Evolutionary conservation across 768 basidiomycete species (phyloP).

Genomic region (Tephrocybe sp.): DNA sequence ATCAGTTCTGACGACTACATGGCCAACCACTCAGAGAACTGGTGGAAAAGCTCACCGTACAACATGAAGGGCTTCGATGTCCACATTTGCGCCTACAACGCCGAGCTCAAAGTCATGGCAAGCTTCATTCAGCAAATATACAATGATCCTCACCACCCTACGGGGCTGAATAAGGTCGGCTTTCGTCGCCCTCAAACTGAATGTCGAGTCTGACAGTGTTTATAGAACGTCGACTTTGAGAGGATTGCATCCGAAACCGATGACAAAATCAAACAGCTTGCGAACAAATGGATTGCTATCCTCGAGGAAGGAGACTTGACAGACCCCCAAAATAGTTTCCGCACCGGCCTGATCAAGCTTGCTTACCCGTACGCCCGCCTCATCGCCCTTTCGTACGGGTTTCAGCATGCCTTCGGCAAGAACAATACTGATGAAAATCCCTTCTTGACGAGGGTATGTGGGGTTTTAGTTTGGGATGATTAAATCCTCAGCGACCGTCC

Average conservation of each 20-base stretch:
- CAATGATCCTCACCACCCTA: conserved; percentile 72
- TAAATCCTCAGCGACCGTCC: not conserved
- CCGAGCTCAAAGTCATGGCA: conserved; percentile 66
- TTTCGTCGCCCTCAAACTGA: not conserved
- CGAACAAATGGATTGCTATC: conserved; percentile 55
- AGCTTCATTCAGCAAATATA: conserved; percentile 64
- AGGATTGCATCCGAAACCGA: conserved; percentile 64
- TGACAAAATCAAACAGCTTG: conserved; percentile 60
- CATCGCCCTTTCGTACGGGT: conserved; percentile 69
- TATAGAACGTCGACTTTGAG: conserved; percentile 64
- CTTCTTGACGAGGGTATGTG: conserved; percentile 63
- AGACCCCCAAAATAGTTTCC: conserved; percentile 58
- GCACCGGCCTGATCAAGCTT: conserved; percentile 58
- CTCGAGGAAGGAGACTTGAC: conserved; percentile 51
- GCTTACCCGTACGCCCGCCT: conserved; percentile 72
- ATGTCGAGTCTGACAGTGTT: not conserved
- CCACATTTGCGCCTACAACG: conserved; percentile 76
- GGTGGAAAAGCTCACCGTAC: conserved; percentile 68
- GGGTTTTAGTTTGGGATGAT: not conserved
- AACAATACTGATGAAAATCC: conserved; percentile 60
- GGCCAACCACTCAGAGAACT: conserved; percentile 64
- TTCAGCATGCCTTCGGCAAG: conserved; percentile 75
- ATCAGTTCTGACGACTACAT: conserved; percentile 78
- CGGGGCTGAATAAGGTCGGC: conserved; percentile 71
- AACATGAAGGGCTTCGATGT: conserved; percentile 79